Percentiles rank a stretch among this genome's conserved stretches.
Conservation (phyloP, 352 stramenopile species). For the Phytophthora syringae region DNA sequence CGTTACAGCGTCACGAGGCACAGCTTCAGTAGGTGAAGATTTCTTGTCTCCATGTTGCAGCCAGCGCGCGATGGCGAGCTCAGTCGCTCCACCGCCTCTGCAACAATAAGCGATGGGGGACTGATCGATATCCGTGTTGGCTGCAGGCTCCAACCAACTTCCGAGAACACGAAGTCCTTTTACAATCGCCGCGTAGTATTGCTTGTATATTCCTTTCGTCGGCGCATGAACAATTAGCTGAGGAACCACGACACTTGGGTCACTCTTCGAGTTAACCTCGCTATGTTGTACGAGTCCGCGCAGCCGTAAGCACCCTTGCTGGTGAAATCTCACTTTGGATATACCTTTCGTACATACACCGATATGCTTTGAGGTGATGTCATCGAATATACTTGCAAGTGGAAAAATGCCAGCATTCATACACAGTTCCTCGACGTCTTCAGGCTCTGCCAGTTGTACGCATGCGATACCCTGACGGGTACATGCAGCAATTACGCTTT, state of each 20-base stretch:
- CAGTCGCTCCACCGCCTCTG: conserved; percentile 53
- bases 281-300: conserved; percentile 30
- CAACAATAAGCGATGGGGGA: conserved; percentile 32
- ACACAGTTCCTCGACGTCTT: conserved; percentile 58
- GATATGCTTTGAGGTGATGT: conserved; percentile 42
- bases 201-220: conserved; percentile 70
- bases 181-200: conserved; percentile 62
- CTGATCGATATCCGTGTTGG: neutral
- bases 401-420: conserved; percentile 40
- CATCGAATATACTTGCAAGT: conserved; percentile 64
- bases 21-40: too few species aligned
- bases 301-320: conserved; percentile 49
- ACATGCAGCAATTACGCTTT: conserved; percentile 52
- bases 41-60: conserved; percentile 11
- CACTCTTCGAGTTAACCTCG: neutral
- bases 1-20: conserved; percentile 7
- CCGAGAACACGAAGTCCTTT: conserved; percentile 66
- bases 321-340: conserved; percentile 42
- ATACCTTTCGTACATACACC: conserved; percentile 43
- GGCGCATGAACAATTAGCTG: conserved; percentile 65
- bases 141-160: conserved; percentile 39
- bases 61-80: conserved; percentile 45
- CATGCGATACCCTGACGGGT: conserved; percentile 57
- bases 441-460: conserved; percentile 60
- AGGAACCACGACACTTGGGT: conserved; percentile 33